Conservation (phyloP, 768 basidiomycete genomes). For the Pulveroboletus ravenelii region DNA sequence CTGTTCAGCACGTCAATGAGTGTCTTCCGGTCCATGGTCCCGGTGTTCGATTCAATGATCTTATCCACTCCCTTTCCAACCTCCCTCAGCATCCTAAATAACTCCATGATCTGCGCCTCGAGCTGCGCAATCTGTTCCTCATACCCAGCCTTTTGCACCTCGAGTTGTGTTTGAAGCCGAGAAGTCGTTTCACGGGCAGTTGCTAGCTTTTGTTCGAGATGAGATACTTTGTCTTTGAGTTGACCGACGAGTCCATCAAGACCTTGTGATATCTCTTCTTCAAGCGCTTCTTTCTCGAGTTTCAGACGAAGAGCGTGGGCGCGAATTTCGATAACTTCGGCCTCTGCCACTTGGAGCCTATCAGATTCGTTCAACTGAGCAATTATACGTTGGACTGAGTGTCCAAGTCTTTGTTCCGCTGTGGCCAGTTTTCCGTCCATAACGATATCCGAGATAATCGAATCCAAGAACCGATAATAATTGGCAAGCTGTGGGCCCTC, state of each 20-base stretch:
- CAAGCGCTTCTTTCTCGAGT: constrained; percentile 77
- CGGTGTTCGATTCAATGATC: constrained; percentile 58
- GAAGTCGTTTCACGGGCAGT: constrained; percentile 76
- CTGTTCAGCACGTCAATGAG: constrained; percentile 78
- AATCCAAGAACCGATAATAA: constrained; percentile 89
- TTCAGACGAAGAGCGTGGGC: constrained; percentile 59
- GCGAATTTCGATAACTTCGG: constrained; percentile 69
- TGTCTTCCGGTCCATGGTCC: constrained; percentile 71
- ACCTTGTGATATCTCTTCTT: constrained; percentile 77
- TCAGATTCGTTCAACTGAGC: constrained; percentile 90
- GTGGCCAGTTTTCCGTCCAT: constrained; percentile 86
- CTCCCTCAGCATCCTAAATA: constrained; percentile 92
- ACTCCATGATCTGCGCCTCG: constrained; percentile 87
- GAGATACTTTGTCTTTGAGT: constrained; percentile 65
- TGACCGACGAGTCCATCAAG: constrained; percentile 80
- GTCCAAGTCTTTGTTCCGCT: constrained; percentile 79
- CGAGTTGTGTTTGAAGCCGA: constrained; percentile 71
- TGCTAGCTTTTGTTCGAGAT: constrained; percentile 71
- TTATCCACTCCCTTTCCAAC: constrained; percentile 71
- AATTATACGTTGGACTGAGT: constrained; percentile 85
- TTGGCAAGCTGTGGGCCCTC: constrained; percentile 81
- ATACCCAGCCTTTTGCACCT: constrained; percentile 70
- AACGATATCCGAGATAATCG: constrained; percentile 84
- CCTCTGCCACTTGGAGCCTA: constrained; percentile 68
- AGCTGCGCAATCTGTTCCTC: constrained; percentile 85